These are phyloP conservation scores for Neopestalotiopsis sp. DNA, from an alignment of 2,329 filamentous ascomycete species.

Conservation along the genomic window DNA sequence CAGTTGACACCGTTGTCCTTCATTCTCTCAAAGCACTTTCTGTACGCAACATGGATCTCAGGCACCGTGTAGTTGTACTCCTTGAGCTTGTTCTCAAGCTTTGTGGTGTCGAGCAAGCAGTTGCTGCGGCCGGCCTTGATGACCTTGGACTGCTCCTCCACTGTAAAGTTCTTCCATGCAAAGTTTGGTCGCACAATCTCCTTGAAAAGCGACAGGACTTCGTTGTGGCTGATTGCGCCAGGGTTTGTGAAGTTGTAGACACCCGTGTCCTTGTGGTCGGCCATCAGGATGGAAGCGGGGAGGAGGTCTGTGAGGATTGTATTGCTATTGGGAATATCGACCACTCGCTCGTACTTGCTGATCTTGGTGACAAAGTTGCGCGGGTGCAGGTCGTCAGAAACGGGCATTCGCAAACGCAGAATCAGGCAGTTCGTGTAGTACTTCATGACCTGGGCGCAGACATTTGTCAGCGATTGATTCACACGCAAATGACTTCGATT, in stretches of 20 bases:
- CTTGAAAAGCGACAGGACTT: conserved; percentile 67
- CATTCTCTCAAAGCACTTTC: conserved; percentile 68
- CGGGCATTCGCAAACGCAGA: conserved; percentile 72
- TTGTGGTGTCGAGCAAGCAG: conserved; percentile 67
- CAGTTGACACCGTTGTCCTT: conserved; percentile 55
- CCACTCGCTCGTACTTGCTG: conserved; percentile 66
- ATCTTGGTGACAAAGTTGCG: conserved; percentile 76
- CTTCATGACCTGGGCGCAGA: conserved; percentile 58
- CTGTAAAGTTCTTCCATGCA: conserved; percentile 68
- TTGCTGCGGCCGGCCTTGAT: conserved; percentile 72
- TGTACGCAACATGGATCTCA: conserved; percentile 67
- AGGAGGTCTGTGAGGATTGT: conserved; percentile 70
- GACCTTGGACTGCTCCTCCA: conserved; percentile 71
- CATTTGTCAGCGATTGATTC: background rate
- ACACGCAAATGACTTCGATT: conserved; percentile 9
- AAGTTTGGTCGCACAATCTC: conserved; percentile 66
- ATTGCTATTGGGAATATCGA: conserved; percentile 73
- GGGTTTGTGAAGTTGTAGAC: conserved; percentile 76
- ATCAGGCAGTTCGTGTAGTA: conserved; percentile 66
- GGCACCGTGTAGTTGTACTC: conserved; percentile 64
- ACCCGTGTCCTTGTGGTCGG: conserved; percentile 66
- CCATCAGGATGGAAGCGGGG: conserved; percentile 63
- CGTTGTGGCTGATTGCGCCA: conserved; percentile 73
- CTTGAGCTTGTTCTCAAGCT: conserved; percentile 64
- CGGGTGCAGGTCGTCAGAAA: conserved; percentile 69